Percentiles rank a stretch among this genome's conserved stretches.
phyloP scores from a whole-genome alignment of 805 yeast species.

The Ogataea ramenticola region DNA sequence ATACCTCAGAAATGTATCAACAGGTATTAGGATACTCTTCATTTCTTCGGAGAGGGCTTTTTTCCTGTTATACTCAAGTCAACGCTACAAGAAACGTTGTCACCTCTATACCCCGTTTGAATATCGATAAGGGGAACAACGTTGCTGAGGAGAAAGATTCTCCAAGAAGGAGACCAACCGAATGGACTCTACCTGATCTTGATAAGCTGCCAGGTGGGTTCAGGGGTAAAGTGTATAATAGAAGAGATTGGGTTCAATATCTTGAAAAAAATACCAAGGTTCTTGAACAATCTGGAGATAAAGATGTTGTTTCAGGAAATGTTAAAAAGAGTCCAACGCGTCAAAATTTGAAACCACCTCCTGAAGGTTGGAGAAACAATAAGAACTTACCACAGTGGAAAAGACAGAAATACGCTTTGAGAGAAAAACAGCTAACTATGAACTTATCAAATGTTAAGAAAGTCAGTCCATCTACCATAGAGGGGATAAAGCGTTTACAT shows the following conservation, averaged over 20 bases:
- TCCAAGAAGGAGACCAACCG: slow-evolving; percentile 11
- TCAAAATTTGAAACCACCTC: slow-evolving; percentile 23
- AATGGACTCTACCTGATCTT: slow-evolving; percentile 30
- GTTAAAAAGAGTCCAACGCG: not conserved
- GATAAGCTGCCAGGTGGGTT: slow-evolving; percentile 26
- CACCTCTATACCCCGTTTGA: too few relatives aligned
- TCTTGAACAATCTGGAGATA: slow-evolving; percentile 7
- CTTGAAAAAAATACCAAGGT: slow-evolving; percentile 13
- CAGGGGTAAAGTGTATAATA: slow-evolving; percentile 26
- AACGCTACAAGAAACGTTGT: not conserved
- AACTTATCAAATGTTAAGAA: slow-evolving; percentile 64
- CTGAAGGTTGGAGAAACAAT: slow-evolving; percentile 38
- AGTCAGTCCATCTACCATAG: slow-evolving; percentile 64
- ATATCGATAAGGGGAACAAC: too few relatives aligned
- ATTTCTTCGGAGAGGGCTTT: too few relatives aligned
- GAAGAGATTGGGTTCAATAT: slow-evolving; percentile 19
- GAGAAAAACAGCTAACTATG: slow-evolving; percentile 49
- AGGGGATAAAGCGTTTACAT: slow-evolving; percentile 51
- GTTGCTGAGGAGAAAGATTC: too few relatives aligned
- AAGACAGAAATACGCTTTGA: slow-evolving; percentile 56
- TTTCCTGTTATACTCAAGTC: too few relatives aligned
- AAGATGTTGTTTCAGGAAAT: slow-evolving; percentile 1
- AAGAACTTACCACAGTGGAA: slow-evolving; percentile 56
- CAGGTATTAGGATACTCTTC: too few relatives aligned
- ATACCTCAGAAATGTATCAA: too few relatives aligned